Base-by-base conservation (phyloP, 2,329 filamentous ascomycete genomes). In the Bipolaris zeicola region DNA sequence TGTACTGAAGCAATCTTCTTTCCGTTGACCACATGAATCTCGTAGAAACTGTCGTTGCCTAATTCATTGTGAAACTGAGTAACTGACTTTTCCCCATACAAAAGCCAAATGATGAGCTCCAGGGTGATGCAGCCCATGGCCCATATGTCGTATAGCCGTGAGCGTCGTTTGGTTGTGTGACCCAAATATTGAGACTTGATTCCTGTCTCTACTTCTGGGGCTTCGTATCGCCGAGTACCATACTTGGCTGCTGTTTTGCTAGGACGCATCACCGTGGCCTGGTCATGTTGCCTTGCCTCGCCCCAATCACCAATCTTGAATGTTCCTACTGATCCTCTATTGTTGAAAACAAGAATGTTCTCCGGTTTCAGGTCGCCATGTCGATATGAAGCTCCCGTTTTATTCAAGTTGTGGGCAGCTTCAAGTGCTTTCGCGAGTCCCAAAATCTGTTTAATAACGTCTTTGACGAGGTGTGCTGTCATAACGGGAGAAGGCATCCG, bases 331-430 rank as follows among this genome's bases (percentile, higher is more conserved):
- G 24, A 3, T 0, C 33, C 20, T 2, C 28, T 47, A 4, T 49
- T 34, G 0, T 20, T 31, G 8, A 65, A 76, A 58, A 67, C 69
- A 0, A 78, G 61, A 6, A 79, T 75, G 24, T 78, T 78, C 6
- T 71, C 70, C 0, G 76, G 72, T 14, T 78, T 79, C 6, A 79
- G 63, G 43, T 76, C 68, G 3, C 74, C 69, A 39, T 76, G 71
- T 4, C 72, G 62, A 3, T 60, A 63, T 1, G 57, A 58, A 13
- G 53, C 45, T 3, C 33, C 50, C 13, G 39, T 51, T 5, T 8
- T 37, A 14, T 53, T 24, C 11, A 61, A 20, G 26, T 63, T 24
- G 26, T 68, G 65, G 2, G 52, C 54, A 24, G 47, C 53, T 1
- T 26, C 10, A 3, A 67, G 44, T 8, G 63, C 73, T 62, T 46